phyloP scores from a whole-genome alignment of 371 early-diverging fungal species.

The Enteropsectra breve region DNA sequence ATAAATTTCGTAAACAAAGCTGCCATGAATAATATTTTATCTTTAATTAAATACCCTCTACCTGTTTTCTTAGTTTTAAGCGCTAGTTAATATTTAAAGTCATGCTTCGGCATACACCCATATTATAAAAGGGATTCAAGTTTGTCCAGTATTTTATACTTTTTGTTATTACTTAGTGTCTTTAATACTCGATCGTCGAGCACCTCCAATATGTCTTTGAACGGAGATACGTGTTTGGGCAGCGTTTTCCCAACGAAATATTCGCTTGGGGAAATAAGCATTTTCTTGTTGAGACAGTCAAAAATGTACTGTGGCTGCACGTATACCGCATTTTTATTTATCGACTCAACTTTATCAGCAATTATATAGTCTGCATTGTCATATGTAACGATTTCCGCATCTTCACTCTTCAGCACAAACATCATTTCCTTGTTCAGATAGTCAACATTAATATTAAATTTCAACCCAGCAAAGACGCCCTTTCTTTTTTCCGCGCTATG shows the following conservation, averaged over 20 bases:
- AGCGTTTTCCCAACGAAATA: slow-evolving; percentile 47
- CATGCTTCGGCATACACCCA: no score
- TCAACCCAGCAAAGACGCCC: slow-evolving; percentile 17
- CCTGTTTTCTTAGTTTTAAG: no score
- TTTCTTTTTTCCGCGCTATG: background rate
- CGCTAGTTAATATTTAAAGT: no score
- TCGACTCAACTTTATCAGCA: slow-evolving; percentile 27
- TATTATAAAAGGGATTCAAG: no score
- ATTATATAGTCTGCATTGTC: slow-evolving; percentile 22
- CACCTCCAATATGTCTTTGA: slow-evolving; percentile 23
- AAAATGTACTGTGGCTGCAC: slow-evolving; percentile 53
- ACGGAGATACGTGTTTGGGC: slow-evolving; percentile 48
- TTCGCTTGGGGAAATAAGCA: background rate
- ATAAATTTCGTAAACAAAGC: no score
- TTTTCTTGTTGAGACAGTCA: slow-evolving; percentile 38
- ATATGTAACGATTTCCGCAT: slow-evolving; percentile 19
- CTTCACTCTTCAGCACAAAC: slow-evolving; percentile 14
- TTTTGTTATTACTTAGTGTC: slow-evolving; percentile 45
- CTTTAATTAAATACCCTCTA: no score
- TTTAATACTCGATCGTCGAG: slow-evolving; percentile 19
- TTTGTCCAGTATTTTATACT: slow-evolving; percentile 33
- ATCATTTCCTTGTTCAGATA: slow-evolving; percentile 17
- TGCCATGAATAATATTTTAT: no score
- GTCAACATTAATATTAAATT: slow-evolving; percentile 26
- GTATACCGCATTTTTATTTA: slow-evolving; percentile 23